These are phyloP conservation scores for Ophiostoma piceae DNA, from an alignment of 2,329 filamentous ascomycete genomes.

Conservation along the genomic window DNA sequence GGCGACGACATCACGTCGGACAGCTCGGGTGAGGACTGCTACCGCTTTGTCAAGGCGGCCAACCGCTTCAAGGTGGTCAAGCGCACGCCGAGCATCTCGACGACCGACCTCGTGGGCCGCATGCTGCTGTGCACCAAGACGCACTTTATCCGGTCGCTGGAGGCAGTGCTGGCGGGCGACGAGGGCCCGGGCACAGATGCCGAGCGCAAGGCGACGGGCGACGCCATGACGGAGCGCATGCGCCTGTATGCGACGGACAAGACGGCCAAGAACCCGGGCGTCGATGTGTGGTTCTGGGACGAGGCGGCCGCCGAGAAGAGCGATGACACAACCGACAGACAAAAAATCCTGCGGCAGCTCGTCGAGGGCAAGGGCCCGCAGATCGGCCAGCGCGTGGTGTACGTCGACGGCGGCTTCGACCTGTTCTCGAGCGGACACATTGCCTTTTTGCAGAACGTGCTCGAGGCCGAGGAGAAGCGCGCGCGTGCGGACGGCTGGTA, in stretches of 20 bases:
- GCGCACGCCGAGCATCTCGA: slow-evolving; percentile 91
- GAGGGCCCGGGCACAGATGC: slow-evolving; percentile 65
- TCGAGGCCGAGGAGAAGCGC: slow-evolving; percentile 64
- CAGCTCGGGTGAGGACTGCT: slow-evolving; percentile 89
- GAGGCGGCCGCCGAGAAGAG: slow-evolving; percentile 3
- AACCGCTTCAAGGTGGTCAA: slow-evolving; percentile 95
- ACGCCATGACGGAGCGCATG: slow-evolving; percentile 71
- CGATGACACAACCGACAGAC: neutral
- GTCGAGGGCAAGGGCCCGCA: slow-evolving; percentile 66
- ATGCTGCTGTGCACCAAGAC: slow-evolving; percentile 95
- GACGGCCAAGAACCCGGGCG: slow-evolving; percentile 70
- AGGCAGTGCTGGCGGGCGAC: slow-evolving; percentile 60
- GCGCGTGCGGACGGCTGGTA: slow-evolving; percentile 70
- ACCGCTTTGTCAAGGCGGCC: slow-evolving; percentile 93
- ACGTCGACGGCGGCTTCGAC: slow-evolving; percentile 95
- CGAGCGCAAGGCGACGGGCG: slow-evolving; percentile 59
- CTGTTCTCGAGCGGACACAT: slow-evolving; percentile 96
- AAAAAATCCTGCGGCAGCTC: slow-evolving; percentile 41
- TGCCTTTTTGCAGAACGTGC: slow-evolving; percentile 79
- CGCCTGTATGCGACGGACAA: slow-evolving; percentile 82
- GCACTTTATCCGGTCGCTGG: slow-evolving; percentile 83
- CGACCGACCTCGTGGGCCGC: slow-evolving; percentile 93
- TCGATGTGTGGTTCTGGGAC: slow-evolving; percentile 81
- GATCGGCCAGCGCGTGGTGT: slow-evolving; percentile 78
- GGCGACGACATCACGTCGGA: slow-evolving; percentile 53